Evolutionary conservation across 225 moss, liverwort and hornwort genomes (phyloP).

Genomic region (Thuidium tamariscinum): DNA sequence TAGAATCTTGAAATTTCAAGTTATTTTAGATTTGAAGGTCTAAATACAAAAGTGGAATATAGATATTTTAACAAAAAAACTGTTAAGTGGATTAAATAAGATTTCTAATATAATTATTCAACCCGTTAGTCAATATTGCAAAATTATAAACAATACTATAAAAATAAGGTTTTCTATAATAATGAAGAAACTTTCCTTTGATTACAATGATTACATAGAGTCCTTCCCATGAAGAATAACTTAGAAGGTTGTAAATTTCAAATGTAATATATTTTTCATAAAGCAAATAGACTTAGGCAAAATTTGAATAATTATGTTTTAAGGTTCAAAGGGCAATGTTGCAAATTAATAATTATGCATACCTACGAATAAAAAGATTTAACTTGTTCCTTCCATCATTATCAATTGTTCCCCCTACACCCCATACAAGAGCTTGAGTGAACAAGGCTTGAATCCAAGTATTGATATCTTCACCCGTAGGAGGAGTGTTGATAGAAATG

Average conservation of each 20-base stretch:
- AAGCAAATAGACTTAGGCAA: too few relatives aligned
- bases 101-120: background rate
- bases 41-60: too few relatives aligned
- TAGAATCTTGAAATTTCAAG: background rate
- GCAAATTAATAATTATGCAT: background rate
- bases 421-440: slow-evolving; percentile 49
- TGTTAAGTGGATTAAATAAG: too few relatives aligned
- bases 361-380: slow-evolving; percentile 53
- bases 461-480: slow-evolving; percentile 39
- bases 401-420: slow-evolving; percentile 59
- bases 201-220: background rate
- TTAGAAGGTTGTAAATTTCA: too few relatives aligned
- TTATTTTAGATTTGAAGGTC: too few relatives aligned
- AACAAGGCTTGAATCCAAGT: slow-evolving; percentile 65
- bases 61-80: too few relatives aligned
- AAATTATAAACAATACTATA: background rate
- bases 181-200: too few relatives aligned
- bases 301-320: background rate
- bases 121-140: fast-evolving
- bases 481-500: slow-evolving; percentile 9
- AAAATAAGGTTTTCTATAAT: background rate
- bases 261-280: too few relatives aligned
- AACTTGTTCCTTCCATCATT: slow-evolving; percentile 49
- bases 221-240: background rate
- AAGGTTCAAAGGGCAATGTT: background rate